Base-by-base conservation (phyloP, 2,329 filamentous ascomycete genomes). In the Trichoderma arundinaceum region DNA sequence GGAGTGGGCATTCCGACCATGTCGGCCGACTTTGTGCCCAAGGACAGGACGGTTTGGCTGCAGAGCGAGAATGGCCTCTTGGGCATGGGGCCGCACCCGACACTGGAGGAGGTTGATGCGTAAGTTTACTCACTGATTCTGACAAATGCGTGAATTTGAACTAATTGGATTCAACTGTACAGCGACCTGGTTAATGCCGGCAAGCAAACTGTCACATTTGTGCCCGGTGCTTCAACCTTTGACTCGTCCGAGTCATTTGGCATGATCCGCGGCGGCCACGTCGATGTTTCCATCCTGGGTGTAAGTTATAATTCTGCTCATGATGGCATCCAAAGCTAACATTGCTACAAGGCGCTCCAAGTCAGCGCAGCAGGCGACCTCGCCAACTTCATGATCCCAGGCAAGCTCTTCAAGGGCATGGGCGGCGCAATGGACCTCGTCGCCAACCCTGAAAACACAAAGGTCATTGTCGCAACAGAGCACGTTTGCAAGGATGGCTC, bases 311-410 rank as follows among this genome's bases (percentile, higher is more conserved):
- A 6, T 9, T 15, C 4, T n/a, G 3, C 32, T 22, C 1, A 9
- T 8, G n/a, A 39, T 5, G 10, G 17, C 22, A 1, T 58, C 58
- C 56, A 71, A 72, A 48, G 33, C 59, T 35, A 51, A 49, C 35
- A 41, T 4, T 28, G 22, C 22, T 2, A 28, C 22, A 28, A 71
- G 75, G 90, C 92, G 1, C 86, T 94, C 70, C 91, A 96, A 79
- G 92, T 95, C 22, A 90, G 87, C 69, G 91, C 91, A 0, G 82
- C 85, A 2, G 92, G 92, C 32, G 92, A 96, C 74, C 79, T 96
- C 61, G 92, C 92, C 52, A 95, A 95, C 78, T 96, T 92, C 82
- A 95, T 95, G 90, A 90, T 96, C 68, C 92, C 92, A 0, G 92
- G 92, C 28, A 95, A 94, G 78, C 87, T 92, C 10, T 88, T 93